These are phyloP conservation scores for Dryadomyces sulphureus DNA, from an alignment of 2,329 filamentous ascomycete species.

Conservation along the genomic window DNA sequence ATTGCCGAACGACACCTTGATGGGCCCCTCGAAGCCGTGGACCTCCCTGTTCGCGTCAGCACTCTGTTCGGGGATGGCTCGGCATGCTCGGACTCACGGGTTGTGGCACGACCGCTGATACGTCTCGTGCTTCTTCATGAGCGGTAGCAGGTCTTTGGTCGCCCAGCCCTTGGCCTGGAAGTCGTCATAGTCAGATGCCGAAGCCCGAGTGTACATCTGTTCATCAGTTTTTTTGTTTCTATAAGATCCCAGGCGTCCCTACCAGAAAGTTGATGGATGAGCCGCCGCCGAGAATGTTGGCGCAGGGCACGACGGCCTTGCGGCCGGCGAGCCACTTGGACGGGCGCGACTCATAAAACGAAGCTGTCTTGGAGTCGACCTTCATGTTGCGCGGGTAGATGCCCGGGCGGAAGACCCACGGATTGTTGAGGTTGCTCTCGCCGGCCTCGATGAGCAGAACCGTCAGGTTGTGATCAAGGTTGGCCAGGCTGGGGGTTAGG, in stretches of 20 bases:
- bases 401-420: slow-evolving; percentile 61
- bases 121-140: slow-evolving; percentile 72
- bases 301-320: slow-evolving; percentile 59
- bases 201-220: slow-evolving; percentile 55
- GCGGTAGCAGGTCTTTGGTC: slow-evolving; percentile 57
- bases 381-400: slow-evolving; percentile 71
- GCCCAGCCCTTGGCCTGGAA: slow-evolving; percentile 71
- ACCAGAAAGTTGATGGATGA: slow-evolving; percentile 65
- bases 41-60: slow-evolving; percentile 30
- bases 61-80: neutral
- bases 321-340: slow-evolving; percentile 59
- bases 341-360: slow-evolving; percentile 65
- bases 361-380: slow-evolving; percentile 65
- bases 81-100: slow-evolving; percentile 19
- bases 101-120: slow-evolving; percentile 54
- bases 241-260: neutral
- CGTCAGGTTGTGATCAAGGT: slow-evolving; percentile 58
- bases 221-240: neutral
- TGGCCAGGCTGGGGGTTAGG: slow-evolving; percentile 54
- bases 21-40: slow-evolving; percentile 66
- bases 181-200: slow-evolving; percentile 61
- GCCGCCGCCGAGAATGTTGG: slow-evolving; percentile 56
- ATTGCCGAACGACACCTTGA: slow-evolving; percentile 71
- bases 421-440: slow-evolving; percentile 63
- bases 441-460: slow-evolving; percentile 58